Evolutionary conservation across 2,329 filamentous ascomycete genomes (phyloP).

Genomic region (Lachnellula subtilissima): DNA sequence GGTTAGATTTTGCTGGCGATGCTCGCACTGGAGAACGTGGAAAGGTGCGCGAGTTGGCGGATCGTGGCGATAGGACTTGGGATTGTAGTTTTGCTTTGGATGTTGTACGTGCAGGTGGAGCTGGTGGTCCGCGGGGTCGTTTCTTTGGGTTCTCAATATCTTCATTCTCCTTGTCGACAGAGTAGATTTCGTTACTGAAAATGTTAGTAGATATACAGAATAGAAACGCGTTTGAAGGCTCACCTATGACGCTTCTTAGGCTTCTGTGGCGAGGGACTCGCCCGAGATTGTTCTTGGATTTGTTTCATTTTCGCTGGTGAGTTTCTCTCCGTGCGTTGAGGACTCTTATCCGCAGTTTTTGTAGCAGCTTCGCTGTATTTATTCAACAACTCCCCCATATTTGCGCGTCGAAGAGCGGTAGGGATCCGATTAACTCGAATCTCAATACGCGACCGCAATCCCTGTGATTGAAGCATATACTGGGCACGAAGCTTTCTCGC

Average conservation of each 20-base stretch:
- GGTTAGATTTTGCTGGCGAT: constrained; percentile 53
- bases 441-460: constrained; percentile 79
- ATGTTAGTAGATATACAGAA: constrained; percentile 19
- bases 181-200: constrained; percentile 56
- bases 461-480: constrained; percentile 82
- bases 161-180: constrained; percentile 74
- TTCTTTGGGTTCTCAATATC: constrained; percentile 67
- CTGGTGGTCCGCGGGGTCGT: constrained; percentile 36
- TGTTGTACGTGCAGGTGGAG: constrained; percentile 33
- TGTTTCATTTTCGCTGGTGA: constrained; percentile 25
- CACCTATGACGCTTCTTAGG: constrained; percentile 50
- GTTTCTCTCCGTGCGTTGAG: constrained; percentile 12
- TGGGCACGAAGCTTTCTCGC: constrained; percentile 83
- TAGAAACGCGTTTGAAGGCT: constrained; percentile 23
- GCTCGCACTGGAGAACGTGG: constrained; percentile 27
- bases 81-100: constrained; percentile 40
- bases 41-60: constrained; percentile 64
- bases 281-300: constrained; percentile 17
- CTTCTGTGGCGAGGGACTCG: constrained; percentile 27
- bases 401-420: constrained; percentile 68
- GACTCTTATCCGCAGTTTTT: constrained; percentile 7
- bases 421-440: constrained; percentile 93
- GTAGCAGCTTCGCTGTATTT: constrained; percentile 23
- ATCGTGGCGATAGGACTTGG: constrained; percentile 75
- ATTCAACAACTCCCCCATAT: constrained; percentile 69